Percentiles rank a stretch among this genome's conserved stretches.
Conservation (phyloP, 2,329 filamentous ascomycete species). For the Gaeumannomyces tritici region DNA sequence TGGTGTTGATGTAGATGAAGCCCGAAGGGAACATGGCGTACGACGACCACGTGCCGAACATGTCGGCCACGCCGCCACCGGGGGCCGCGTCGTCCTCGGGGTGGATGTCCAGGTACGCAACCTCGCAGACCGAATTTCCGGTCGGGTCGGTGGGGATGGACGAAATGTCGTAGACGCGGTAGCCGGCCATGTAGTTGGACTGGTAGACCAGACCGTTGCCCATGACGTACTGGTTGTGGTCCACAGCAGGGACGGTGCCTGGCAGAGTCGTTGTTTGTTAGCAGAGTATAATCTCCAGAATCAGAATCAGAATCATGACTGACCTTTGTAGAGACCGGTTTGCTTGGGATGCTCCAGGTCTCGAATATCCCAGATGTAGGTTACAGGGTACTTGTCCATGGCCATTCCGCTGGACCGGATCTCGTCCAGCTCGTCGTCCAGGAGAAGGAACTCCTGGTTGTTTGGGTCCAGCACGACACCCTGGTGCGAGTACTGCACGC, state of each 20-base stretch:
- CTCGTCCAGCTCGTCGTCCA: constrained; percentile 33
- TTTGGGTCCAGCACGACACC: constrained; percentile 31
- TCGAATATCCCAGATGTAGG: constrained; percentile 22
- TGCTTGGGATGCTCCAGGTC: constrained; percentile 29
- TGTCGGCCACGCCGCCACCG: constrained; percentile 22
- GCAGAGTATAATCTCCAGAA: no score
- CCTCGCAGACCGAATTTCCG: constrained; percentile 29
- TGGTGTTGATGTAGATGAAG: constrained; percentile 34
- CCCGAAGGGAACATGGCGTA: constrained; percentile 30
- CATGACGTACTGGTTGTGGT: constrained; percentile 34
- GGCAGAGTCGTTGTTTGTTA: no score
- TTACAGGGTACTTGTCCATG: constrained; percentile 16
- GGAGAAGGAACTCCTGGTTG: constrained; percentile 33
- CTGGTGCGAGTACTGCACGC: constrained; percentile 48
- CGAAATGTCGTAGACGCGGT: constrained; percentile 24
- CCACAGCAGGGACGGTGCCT: constrained; percentile 19
- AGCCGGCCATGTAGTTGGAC: constrained; percentile 33
- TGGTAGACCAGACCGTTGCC: constrained; percentile 30
- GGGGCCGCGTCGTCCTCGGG: constrained; percentile 36
- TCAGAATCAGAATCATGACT: no score
- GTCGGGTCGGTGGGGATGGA: constrained; percentile 22
- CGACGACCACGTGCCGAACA: constrained; percentile 31
- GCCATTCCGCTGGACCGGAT: no score
- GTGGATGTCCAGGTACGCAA: constrained; percentile 35
- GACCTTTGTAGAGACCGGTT: constrained; percentile 21